Evolutionary conservation across 2,329 filamentous ascomycete species (phyloP).

Genomic region (Didymella lethalis): DNA sequence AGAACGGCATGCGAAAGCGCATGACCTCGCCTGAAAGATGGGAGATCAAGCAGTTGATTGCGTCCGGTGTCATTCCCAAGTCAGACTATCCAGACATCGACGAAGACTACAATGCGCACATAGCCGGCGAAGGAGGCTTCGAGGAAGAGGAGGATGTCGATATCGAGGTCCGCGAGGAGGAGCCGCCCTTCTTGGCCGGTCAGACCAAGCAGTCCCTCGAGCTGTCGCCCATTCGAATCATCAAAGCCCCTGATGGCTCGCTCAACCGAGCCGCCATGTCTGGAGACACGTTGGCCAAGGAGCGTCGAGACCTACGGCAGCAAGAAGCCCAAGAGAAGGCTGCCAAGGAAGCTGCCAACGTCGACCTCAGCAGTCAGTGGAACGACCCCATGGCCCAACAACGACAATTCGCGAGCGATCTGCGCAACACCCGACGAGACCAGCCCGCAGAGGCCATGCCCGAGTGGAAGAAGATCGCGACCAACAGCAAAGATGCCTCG

Average conservation of each 20-base stretch:
- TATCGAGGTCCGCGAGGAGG: conserved; percentile 95
- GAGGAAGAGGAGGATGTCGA: conserved; percentile 96
- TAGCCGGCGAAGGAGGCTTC: conserved; percentile 85
- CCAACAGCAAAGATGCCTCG: conserved; percentile 79
- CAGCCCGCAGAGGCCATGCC: conserved; percentile 74
- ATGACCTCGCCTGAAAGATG: conserved; percentile 97
- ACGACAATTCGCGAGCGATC: conserved; percentile 86
- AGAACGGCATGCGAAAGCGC: conserved; percentile 75
- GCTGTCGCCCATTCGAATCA: conserved; percentile 91
- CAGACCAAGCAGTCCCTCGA: conserved; percentile 97
- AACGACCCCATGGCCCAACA: conserved; percentile 95
- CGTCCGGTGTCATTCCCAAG: conserved; percentile 90
- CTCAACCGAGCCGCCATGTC: conserved; percentile 97
- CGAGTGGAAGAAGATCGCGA: conserved; percentile 89
- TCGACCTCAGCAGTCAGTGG: conserved; percentile 91
- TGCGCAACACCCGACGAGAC: conserved; percentile 70
- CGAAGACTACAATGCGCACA: conserved; percentile 88
- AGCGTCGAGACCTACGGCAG: conserved; percentile 86
- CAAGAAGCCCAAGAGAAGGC: conserved; percentile 83
- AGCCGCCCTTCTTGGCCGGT: conserved; percentile 92
- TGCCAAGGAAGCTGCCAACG: conserved; percentile 76
- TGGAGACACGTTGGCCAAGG: conserved; percentile 85
- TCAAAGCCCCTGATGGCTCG: conserved; percentile 98
- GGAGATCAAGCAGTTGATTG: conserved; percentile 97
- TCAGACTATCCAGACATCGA: conserved; percentile 94